Evolutionary conservation across 2,329 filamentous ascomycete species (phyloP), one percentile per base, ranked within the genome.

Genomic region (Pseudogymnoascus sp.): DNA sequence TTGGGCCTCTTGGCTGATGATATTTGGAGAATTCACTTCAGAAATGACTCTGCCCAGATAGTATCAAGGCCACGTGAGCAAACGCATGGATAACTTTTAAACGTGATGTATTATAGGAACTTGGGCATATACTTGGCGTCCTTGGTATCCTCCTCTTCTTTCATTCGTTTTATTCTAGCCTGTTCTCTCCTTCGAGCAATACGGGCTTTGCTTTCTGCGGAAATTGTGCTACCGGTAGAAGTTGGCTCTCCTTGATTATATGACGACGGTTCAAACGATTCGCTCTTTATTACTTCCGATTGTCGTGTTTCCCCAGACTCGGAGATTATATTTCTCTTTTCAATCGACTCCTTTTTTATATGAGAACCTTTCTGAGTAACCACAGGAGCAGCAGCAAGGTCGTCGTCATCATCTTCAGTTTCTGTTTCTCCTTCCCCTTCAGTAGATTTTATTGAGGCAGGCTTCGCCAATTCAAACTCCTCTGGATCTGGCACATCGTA

Each of bases 351-450:
- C 28, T 56, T 56, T 34, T 56, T 56, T 5, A 34, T 56, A 34
- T 34, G 12, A 12, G 49, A 21, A 18, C 14, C 4, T 12, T 5
- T 34, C 18, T 68, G 37, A 5, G 66, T 62, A 53, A 66, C 65
- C 12, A 65, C 66, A 7, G 63, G 64, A 18, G 65, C 63, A 8
- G 62, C 63, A 38, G 64, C 63, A n/a, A 72, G 67, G 60, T 72
- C 72, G 56, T 72, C 69, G 43, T 70, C 68, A 21, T 67, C 66
- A 25, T 70, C 64, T 18, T 65, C 65, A 12, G 68, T 68, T 31
- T 65, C 67, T 14, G 66, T 68, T 28, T 49, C 25, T 9, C 14
- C 60, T 36, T 49, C 18, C 5, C 23, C 43, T 63, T 66, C 43
- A 36, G 59, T 36, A 25, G 16, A 42, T 34, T 60, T 18, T 18